phyloP scores from a whole-genome alignment of 2,329 filamentous ascomycete species.

The Neonectria faginata region DNA sequence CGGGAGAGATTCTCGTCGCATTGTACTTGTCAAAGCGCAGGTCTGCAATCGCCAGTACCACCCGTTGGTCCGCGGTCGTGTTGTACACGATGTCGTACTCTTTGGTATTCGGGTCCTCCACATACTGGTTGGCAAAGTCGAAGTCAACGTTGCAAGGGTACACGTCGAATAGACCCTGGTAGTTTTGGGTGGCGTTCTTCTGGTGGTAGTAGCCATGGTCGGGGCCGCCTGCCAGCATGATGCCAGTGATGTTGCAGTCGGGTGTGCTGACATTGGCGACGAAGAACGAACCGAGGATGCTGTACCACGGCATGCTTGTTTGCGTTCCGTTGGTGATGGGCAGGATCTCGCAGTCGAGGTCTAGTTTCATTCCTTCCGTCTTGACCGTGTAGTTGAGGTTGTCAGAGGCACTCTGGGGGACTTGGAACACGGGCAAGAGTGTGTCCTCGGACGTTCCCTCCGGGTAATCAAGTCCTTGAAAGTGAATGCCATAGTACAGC shows the following conservation, averaged over 20 bases:
- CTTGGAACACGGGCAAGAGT: constrained; percentile 29
- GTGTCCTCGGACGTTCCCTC: constrained; percentile 33
- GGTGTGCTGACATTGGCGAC: constrained; percentile 40
- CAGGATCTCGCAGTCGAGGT: constrained; percentile 41
- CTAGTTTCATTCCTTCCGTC: constrained; percentile 40
- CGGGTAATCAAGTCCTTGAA: constrained; percentile 35
- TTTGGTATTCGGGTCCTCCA: constrained; percentile 20
- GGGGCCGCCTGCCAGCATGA: constrained; percentile 40
- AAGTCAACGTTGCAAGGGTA: constrained; percentile 46
- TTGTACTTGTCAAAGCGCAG: constrained; percentile 34
- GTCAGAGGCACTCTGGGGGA: constrained; percentile 15
- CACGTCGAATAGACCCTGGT: constrained; percentile 38
- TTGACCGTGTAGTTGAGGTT: constrained; percentile 34
- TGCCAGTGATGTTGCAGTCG: constrained; percentile 42
- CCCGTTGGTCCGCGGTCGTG: constrained; percentile 38
- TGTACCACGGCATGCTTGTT: constrained; percentile 37
- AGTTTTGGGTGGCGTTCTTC: constrained; percentile 45
- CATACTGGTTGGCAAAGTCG: constrained; percentile 36
- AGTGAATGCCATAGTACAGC: constrained; percentile 36
- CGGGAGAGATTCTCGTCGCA: constrained; percentile 15
- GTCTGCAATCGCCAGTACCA: constrained; percentile 38
- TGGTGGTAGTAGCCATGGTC: constrained; percentile 42
- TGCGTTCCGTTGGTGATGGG: constrained; percentile 37
- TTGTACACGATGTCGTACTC: constrained; percentile 32
- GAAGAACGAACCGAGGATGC: constrained; percentile 39